Conservation (phyloP, 2,329 filamentous ascomycete species). For the Ophiocordyceps camponoti-floridani region DNA sequence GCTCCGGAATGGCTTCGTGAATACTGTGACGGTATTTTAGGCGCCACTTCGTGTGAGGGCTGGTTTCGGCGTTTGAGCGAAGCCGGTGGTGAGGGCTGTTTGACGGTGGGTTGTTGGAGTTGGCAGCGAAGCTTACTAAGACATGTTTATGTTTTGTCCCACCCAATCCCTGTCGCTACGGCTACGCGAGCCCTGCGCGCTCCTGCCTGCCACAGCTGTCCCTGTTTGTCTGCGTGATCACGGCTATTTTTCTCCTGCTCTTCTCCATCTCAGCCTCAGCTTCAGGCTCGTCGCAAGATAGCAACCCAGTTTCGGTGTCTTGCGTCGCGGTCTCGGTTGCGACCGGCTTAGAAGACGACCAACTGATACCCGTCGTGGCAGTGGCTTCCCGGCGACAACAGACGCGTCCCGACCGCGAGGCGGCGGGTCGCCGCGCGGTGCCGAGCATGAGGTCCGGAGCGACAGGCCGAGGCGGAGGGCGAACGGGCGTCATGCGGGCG, state of each 20-base stretch:
- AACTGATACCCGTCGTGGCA: neutral
- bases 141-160: neutral
- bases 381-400: slow-evolving; percentile 15
- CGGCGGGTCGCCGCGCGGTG: slow-evolving; percentile 7
- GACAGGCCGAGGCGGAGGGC: slow-evolving; percentile 6
- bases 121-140: neutral
- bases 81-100: no score
- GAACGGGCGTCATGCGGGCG: slow-evolving; percentile 2
- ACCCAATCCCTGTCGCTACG: neutral
- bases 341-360: neutral
- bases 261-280: neutral
- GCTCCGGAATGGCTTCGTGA: slow-evolving; percentile 77
- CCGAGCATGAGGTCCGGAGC: slow-evolving; percentile 12
- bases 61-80: neutral
- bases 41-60: neutral
- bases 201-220: neutral
- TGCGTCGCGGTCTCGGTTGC: no score
- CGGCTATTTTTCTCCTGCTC: neutral
- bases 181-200: neutral
- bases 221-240: neutral
- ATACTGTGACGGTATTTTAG: slow-evolving; percentile 74
- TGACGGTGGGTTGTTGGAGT: no score
- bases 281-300: neutral
- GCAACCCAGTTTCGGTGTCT: no score
- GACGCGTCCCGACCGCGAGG: slow-evolving; percentile 20